These are phyloP conservation scores for Kalmanozyma brasiliensis DNA, from an alignment of 1,284 basidiomycete genomes.

Conservation along the genomic window DNA sequence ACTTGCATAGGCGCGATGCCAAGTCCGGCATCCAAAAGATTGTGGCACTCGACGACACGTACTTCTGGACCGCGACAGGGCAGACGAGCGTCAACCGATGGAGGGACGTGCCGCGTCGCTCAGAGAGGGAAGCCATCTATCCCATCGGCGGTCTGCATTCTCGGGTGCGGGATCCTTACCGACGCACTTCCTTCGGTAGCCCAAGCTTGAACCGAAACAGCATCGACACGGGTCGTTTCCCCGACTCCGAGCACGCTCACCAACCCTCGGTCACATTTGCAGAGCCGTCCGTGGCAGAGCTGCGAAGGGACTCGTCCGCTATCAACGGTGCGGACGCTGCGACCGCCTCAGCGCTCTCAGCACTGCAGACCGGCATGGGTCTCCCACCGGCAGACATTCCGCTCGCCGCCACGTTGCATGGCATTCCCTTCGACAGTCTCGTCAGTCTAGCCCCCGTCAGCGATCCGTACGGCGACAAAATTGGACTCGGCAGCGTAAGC, in stretches of 20 bases:
- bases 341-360: slow-evolving; percentile 13
- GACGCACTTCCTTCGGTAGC: slow-evolving; percentile 31
- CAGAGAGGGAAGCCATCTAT: slow-evolving; percentile 49
- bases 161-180: slow-evolving; percentile 19
- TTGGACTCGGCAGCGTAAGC: slow-evolving; percentile 55
- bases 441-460: slow-evolving; percentile 81
- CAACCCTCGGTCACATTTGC: slow-evolving; percentile 46
- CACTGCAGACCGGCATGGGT: slow-evolving; percentile 34
- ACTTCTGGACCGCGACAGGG: slow-evolving; percentile 90
- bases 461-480: slow-evolving; percentile 73
- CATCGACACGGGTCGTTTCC: slow-evolving; percentile 29
- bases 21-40: slow-evolving; percentile 82
- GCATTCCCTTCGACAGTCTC: slow-evolving; percentile 82
- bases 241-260: slow-evolving; percentile 15
- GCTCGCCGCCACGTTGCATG: slow-evolving; percentile 70
- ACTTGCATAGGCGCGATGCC: slow-evolving; percentile 68
- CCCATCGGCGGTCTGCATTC: slow-evolving; percentile 34
- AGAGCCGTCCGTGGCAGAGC: slow-evolving; percentile 16
- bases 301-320: slow-evolving; percentile 9
- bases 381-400: slow-evolving; percentile 26
- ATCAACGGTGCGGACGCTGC: background rate
- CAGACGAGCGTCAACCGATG: slow-evolving; percentile 84
- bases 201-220: slow-evolving; percentile 25
- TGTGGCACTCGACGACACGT: slow-evolving; percentile 82
- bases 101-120: slow-evolving; percentile 72